These are phyloP conservation scores for Plasmodium chabaudi DNA, from an alignment of 169 alveolate genomes.

Conservation along the genomic window DNA sequence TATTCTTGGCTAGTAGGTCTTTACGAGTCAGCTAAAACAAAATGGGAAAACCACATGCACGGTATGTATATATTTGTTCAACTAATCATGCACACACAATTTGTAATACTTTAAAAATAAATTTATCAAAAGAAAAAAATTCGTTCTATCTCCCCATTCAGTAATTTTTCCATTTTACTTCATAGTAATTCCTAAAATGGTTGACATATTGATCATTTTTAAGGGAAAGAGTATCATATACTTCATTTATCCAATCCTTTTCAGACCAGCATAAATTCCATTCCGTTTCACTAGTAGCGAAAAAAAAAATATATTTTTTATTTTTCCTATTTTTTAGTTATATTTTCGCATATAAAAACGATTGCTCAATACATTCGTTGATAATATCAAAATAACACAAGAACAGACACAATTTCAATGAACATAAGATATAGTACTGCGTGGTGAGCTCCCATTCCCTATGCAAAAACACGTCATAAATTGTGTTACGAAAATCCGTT, in stretches of 20 bases:
- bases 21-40: conserved; percentile 88
- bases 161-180: conserved; percentile 26
- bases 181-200: conserved; percentile 96
- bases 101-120: no score
- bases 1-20: conserved; percentile 93
- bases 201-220: conserved; percentile 91
- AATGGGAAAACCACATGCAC: background rate
- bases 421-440: conserved; percentile 52
- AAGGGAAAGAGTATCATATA: conserved; percentile 90
- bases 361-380: no score
- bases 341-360: no score
- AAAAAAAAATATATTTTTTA: conserved; percentile 25
- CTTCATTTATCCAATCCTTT: conserved; percentile 94
- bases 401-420: no score
- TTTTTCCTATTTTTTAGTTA: conserved; percentile 13
- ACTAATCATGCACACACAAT: no score
- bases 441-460: conserved; percentile 91
- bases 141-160: no score
- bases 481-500: conserved; percentile 95
- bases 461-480: conserved; percentile 91
- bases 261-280: conserved; percentile 96
- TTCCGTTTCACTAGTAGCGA: conserved; percentile 85
- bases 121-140: no score
- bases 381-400: no score
- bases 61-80: background rate